Conservation (phyloP, 73 alveolate genomes). For the Paramecium caudatum region DNA sequence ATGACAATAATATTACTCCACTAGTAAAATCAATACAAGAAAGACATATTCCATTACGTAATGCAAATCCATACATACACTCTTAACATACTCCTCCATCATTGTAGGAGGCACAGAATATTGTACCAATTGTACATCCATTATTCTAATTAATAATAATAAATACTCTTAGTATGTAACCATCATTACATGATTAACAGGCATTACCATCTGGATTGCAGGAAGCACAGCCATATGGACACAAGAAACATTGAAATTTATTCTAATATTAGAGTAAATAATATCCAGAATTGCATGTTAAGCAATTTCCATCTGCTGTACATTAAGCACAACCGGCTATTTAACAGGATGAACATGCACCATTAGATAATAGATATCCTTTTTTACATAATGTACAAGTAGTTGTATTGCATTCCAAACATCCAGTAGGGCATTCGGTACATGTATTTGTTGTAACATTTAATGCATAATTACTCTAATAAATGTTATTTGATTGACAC, state of each 20-base stretch:
- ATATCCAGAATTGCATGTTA: not conserved
- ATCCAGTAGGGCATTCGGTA: not conserved
- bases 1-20: not conserved
- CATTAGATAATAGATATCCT: not conserved
- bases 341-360: not conserved
- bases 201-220: not conserved
- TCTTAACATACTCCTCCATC: not conserved
- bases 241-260: not conserved
- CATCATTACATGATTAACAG: not conserved
- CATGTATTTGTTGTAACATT: not conserved
- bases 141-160: not conserved
- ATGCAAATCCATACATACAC: constrained; percentile 29
- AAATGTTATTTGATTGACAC: not conserved
- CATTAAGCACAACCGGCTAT: not conserved
- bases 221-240: constrained; percentile 29
- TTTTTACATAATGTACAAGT: not conserved
- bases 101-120: not conserved
- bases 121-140: constrained; percentile 15
- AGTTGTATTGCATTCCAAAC: not conserved
- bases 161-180: not conserved
- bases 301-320: not conserved
- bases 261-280: not conserved
- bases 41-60: constrained; percentile 4
- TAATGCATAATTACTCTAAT: not conserved
- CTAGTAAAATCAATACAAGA: constrained; percentile 38